Base-by-base conservation (phyloP, 108 stramenopile genomes). In the Bacterosira constricta region DNA sequence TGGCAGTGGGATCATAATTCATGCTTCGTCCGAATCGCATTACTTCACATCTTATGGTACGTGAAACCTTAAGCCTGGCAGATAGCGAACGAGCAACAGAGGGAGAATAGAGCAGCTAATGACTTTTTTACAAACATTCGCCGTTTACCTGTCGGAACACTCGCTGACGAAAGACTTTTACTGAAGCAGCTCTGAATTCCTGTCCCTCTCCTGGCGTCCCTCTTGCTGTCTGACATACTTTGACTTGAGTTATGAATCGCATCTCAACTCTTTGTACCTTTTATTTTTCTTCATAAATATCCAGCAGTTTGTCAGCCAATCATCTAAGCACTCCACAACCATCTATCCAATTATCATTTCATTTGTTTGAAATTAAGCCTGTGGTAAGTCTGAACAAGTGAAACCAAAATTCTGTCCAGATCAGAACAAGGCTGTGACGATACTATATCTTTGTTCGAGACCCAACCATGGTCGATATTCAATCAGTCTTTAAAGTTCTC, bases 401-500 rank as follows among this genome's bases (percentile, higher is more conserved):
- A 37, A 15, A 32, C 2, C 12, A 20, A 32, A 36, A 56, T 38
- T 11, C 18, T 49, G 23, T 10, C 21, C 26, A 21, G 12, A 26
- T 1, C 6, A 1, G 46, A 32, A 0, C 18, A 20, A 1, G 68
- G 76, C 63, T 23, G 44, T 77, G 76, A 77, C 67, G 76, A 77
- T 30, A 54, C 31, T 46, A 52, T 64, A 21, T 50, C n/a, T 47
- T 55, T 77, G 76, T 64, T 77, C 76, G 76, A 77, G 76, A 77
- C 66, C 41, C 30, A 23, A 44, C 46, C 66, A 77, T 77, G 76
- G 76, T 77, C 56, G 76, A 77, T 69, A 62, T 63, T 77, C 76
- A 77, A 56, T 37, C 76, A 77, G 76, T 77, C 76, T 77, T 75
- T 77, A 77, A 77, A 77, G 76, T 77, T 77, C 76, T 77, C 76